phyloP scores from a whole-genome alignment of 306 rosid genomes.

The Pyrus pyrifolia region DNA sequence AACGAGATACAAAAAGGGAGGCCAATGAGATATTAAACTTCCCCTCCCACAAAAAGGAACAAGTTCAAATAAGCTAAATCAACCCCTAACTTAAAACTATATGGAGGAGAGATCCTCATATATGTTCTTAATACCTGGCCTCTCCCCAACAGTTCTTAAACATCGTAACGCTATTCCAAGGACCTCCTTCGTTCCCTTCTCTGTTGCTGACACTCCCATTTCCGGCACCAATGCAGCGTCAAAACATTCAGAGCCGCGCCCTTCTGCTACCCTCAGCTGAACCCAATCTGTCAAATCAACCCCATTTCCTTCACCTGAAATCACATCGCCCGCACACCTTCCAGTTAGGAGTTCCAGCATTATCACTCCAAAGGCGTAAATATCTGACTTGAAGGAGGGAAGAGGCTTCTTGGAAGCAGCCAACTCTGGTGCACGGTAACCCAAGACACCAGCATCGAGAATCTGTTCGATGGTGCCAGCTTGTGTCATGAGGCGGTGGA shows the following conservation, averaged over 20 bases:
- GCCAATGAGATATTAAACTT: slow-evolving; percentile 73
- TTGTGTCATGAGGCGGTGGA: slow-evolving; percentile 96
- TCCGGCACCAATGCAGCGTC: slow-evolving; percentile 61
- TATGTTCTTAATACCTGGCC: slow-evolving; percentile 91
- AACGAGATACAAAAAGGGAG: slow-evolving; percentile 37
- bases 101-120: slow-evolving; percentile 95
- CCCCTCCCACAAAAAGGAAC: slow-evolving; percentile 42
- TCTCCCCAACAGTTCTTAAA: slow-evolving; percentile 66
- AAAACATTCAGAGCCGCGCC: slow-evolving; percentile 79
- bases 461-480: slow-evolving; percentile 94
- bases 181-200: slow-evolving; percentile 90
- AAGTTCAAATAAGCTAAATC: slow-evolving; percentile 30
- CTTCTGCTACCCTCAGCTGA: slow-evolving; percentile 69
- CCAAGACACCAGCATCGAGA: slow-evolving; percentile 89
- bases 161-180: slow-evolving; percentile 79
- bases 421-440: slow-evolving; percentile 92
- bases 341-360: slow-evolving; percentile 83
- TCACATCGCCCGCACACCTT: slow-evolving; percentile 96
- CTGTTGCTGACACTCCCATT: slow-evolving; percentile 54
- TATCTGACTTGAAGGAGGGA: slow-evolving; percentile 96
- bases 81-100: slow-evolving; percentile 28
- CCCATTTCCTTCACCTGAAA: slow-evolving; percentile 71
- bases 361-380: slow-evolving; percentile 91
- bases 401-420: slow-evolving; percentile 92
- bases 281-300: slow-evolving; percentile 91